Conservation (phyloP, 1,284 basidiomycete species). For the Sanghuangporus sanghuang region DNA sequence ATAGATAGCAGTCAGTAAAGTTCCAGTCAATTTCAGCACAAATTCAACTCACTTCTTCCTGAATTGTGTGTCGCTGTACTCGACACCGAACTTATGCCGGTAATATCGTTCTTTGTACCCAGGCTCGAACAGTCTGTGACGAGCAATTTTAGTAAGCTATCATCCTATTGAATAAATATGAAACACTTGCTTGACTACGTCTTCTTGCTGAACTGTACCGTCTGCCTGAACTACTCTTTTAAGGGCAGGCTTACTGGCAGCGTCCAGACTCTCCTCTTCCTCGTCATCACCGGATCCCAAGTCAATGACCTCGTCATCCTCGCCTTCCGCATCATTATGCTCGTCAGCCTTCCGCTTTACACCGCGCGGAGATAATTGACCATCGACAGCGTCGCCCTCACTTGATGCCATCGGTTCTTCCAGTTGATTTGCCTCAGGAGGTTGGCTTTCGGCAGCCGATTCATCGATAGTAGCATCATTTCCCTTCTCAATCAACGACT, state of each 20-base stretch:
- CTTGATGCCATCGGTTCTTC: constrained; percentile 1
- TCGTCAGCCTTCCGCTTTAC: constrained; percentile 69
- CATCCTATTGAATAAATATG: constrained; percentile 1
- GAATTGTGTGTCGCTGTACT: constrained; percentile 68
- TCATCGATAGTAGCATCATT: no score
- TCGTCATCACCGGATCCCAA: constrained; percentile 45
- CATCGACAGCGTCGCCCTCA: neutral
- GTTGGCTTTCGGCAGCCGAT: neutral
- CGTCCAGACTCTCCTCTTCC: constrained; percentile 38
- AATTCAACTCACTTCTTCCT: constrained; percentile 60
- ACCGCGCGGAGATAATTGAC: constrained; percentile 33
- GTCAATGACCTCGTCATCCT: constrained; percentile 40
- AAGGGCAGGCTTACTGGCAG: constrained; percentile 31
- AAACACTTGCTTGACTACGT: constrained; percentile 79
- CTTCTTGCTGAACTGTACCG: constrained; percentile 88
- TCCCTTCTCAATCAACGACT: no score
- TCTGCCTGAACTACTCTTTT: constrained; percentile 78
- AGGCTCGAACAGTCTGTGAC: constrained; percentile 80
- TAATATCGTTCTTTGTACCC: constrained; percentile 97
- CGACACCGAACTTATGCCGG: constrained; percentile 85
- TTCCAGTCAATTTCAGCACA: neutral
- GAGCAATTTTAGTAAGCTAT: constrained; percentile 8
- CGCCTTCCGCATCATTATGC: constrained; percentile 36
- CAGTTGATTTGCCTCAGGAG: constrained; percentile 6
- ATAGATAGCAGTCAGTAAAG: constrained; percentile 19